Base-by-base conservation (phyloP, 371 early-diverging fungal species). In the Dinochytrium kinnereticum region DNA sequence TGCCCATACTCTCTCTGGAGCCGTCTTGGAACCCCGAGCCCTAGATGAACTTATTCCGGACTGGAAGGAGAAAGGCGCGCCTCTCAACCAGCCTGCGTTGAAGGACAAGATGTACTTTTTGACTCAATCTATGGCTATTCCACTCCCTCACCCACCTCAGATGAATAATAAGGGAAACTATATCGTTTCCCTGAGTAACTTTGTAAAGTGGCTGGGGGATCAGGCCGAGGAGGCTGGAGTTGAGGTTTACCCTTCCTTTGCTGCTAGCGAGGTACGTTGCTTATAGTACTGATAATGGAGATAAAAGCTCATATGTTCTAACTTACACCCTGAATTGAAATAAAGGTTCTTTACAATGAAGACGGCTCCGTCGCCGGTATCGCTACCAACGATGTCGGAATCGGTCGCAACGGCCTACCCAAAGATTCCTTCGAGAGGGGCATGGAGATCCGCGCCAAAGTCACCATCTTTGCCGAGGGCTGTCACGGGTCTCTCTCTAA, bases 111-210 rank as follows among this genome's bases (percentile, higher is more conserved):
- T 98, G 94, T 86, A 87, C 69, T 90, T 93, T 66, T 80, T 98
- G 78, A 98, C 98, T 26, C 80, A 87, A 53, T 90, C 86, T 51
- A 74, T 85, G 40, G 87, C 96, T 2, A 89, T 98, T 74, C 97
- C 98, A 5, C 69, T 98, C 40, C 98, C 99, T 40, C 96, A 96
- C 69, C 99, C 98, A 57, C 97, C 98, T 67, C 92, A 94, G 76
- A 95, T 97, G 96, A 89, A 87, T 84, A 98, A 98, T 86, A 84
- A 92, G 81, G 98, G 98, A 67, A 98, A 98, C 82, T 98, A 96
- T 83, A 97, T 98, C 75, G 92, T 98, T 19, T 95, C 96, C 13
- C 85, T 98, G 64, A 94, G 90, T 78, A 91, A 96, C 77, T 93
- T 98, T 81, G 93, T 93, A 64, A 90, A 92, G 80, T 98, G 99